A percentile compares a stretch with the other conserved stretches of the same genome.
Evolutionary conservation across 1,139 yeast genomes (phyloP).

Genomic region (Taphrina flavorubra): DNA sequence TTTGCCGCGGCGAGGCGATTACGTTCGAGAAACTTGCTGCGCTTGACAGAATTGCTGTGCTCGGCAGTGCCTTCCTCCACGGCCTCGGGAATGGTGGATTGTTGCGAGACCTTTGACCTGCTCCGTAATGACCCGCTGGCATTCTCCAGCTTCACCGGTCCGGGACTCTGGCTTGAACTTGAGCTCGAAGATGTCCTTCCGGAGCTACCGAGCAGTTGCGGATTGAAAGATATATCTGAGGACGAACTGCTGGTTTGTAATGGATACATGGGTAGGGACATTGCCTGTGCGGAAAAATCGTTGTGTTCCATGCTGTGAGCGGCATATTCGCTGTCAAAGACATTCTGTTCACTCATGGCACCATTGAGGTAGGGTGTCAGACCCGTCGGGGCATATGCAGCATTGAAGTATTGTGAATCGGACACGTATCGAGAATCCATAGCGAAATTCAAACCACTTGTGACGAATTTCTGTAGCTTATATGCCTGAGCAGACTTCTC

Average conservation of each 20-base stretch:
- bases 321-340: constrained; percentile 16
- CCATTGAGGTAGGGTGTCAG: constrained; percentile 22
- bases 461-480: too few species aligned
- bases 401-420: constrained; percentile 16
- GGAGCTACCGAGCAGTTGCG: constrained; percentile 7
- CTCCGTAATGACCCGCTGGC: background rate
- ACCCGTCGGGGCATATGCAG: constrained; percentile 13
- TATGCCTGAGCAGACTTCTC: too few species aligned
- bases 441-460: too few species aligned
- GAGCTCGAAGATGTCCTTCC: constrained; percentile 18
- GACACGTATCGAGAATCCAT: constrained; percentile 23
- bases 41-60: constrained; percentile 16
- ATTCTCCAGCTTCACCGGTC: background rate
- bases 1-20: constrained; percentile 44
- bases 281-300: constrained; percentile 1
- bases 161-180: constrained; percentile 16
- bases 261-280: constrained; percentile 4
- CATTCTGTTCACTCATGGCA: constrained; percentile 10
- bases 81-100: constrained; percentile 1
- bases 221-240: constrained; percentile 13
- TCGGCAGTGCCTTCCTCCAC: constrained; percentile 4
- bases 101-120: background rate
- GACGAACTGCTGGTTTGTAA: background rate
- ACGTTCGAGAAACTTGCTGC: constrained; percentile 41
- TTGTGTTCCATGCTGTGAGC: constrained; percentile 16